A percentile compares a stretch with the other conserved stretches of the same genome.
Evolutionary conservation across 371 early-diverging fungal genomes (phyloP).

Genomic region (Mucor saturninus): DNA sequence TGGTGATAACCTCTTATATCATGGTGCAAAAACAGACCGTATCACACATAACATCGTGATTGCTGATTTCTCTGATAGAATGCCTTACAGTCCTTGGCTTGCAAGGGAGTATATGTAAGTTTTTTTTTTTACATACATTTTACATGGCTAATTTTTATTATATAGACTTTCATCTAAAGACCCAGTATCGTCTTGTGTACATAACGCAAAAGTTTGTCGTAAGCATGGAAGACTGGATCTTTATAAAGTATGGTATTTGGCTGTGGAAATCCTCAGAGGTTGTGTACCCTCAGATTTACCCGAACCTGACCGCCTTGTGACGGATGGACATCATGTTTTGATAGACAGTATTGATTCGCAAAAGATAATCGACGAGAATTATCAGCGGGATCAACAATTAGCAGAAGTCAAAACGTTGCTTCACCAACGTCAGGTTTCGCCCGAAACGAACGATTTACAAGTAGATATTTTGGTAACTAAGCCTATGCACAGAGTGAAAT

Average conservation of each 20-base stretch:
- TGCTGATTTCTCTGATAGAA: slow-evolving; percentile 49
- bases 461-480: neutral
- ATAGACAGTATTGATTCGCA: slow-evolving; percentile 15
- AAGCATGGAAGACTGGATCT: slow-evolving; percentile 59
- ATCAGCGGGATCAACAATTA: slow-evolving; percentile 30
- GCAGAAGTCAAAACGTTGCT: slow-evolving; percentile 27
- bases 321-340: slow-evolving; percentile 23
- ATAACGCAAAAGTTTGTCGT: slow-evolving; percentile 66
- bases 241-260: slow-evolving; percentile 73
- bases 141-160: slow-evolving; percentile 4
- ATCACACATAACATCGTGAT: slow-evolving; percentile 48
- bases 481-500: slow-evolving; percentile 51
- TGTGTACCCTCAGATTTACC: slow-evolving; percentile 43
- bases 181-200: slow-evolving; percentile 61
- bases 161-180: slow-evolving; percentile 55
- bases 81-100: slow-evolving; percentile 61
- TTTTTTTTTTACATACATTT: neutral
- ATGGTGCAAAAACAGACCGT: slow-evolving; percentile 45
- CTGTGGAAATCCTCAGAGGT: slow-evolving; percentile 66
- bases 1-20: slow-evolving; percentile 44
- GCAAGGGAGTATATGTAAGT: slow-evolving; percentile 61
- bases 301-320: slow-evolving; percentile 21
- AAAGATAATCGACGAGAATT: slow-evolving; percentile 15
- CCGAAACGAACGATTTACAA: slow-evolving; percentile 1
- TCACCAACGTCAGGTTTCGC: neutral